Evolutionary conservation across 192 early-diverging fungal genomes (phyloP).

Genomic region (Coemansia sp.): DNA sequence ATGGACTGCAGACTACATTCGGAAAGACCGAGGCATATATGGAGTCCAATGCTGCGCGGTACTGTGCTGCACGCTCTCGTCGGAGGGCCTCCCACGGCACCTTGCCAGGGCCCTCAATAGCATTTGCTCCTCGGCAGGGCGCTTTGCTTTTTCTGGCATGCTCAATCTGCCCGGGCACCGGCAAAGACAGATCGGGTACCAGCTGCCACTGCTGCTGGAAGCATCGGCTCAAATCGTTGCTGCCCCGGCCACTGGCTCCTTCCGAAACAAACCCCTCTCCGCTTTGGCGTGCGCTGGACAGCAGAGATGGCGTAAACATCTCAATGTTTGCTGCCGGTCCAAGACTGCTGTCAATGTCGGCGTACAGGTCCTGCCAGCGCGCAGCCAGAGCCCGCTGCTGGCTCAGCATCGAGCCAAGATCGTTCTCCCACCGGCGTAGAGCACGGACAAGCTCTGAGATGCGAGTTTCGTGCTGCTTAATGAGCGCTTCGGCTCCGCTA

Average conservation of each 20-base stretch:
- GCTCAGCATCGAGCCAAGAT: slow-evolving; percentile 35
- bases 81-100: slow-evolving; percentile 16
- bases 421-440: slow-evolving; percentile 40
- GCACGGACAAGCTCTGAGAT: slow-evolving; percentile 35
- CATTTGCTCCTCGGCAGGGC: neutral
- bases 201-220: slow-evolving; percentile 14
- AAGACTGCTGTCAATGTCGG: neutral
- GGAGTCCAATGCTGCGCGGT: slow-evolving; percentile 26
- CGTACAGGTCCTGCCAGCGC: slow-evolving; percentile 47
- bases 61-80: slow-evolving; percentile 8
- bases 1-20: slow-evolving; percentile 17
- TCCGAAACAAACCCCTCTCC: neutral
- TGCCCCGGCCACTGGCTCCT: neutral
- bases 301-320: slow-evolving; percentile 2
- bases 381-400: slow-evolving; percentile 37
- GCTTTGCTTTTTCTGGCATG: neutral
- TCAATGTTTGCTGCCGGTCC: neutral
- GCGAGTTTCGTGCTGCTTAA: slow-evolving; percentile 48
- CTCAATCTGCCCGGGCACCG: neutral
- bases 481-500: slow-evolving; percentile 36
- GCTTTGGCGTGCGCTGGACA: neutral
- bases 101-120: neutral
- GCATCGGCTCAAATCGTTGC: neutral
- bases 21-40: slow-evolving; percentile 30
- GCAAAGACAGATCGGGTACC: neutral